These are phyloP conservation scores for Voacanga thouarsii DNA, from an alignment of 257 asterid species.

Conservation along the genomic window DNA sequence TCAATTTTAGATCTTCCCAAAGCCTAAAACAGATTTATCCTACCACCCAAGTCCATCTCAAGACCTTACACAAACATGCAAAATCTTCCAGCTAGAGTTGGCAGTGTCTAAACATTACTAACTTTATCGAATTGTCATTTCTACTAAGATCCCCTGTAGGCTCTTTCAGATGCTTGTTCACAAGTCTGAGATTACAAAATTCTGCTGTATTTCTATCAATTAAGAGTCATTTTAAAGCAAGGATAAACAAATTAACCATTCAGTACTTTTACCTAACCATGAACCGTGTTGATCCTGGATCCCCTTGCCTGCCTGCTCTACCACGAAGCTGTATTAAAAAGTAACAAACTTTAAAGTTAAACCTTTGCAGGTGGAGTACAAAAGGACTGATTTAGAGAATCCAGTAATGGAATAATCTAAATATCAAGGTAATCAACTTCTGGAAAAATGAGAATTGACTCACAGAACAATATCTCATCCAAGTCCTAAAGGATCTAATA, in stretches of 20 bases:
- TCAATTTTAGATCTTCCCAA: no score
- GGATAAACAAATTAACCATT: neutral
- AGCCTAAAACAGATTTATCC: neutral
- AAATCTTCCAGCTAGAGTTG: neutral
- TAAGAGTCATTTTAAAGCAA: neutral
- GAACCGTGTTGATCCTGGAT: conserved; percentile 97
- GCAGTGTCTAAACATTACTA: neutral
- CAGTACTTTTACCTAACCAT: conserved; percentile 77
- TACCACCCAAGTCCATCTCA: neutral
- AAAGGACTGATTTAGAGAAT: neutral
- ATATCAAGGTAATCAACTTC: neutral
- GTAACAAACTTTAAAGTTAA: neutral
- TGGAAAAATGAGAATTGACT: neutral
- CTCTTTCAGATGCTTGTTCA: neutral
- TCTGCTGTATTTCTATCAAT: neutral
- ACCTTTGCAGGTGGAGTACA: neutral
- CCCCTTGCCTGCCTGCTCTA: conserved; percentile 99
- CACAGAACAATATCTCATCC: neutral
- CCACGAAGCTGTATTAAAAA: conserved; percentile 75
- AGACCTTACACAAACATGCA: neutral
- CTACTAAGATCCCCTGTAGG: neutral
- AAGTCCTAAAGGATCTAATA: neutral
- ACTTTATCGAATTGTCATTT: neutral
- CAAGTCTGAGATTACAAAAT: neutral
- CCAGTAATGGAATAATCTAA: neutral